These are phyloP conservation scores for Botrytis galanthina DNA, from an alignment of 2,329 filamentous ascomycete genomes.

Conservation along the genomic window DNA sequence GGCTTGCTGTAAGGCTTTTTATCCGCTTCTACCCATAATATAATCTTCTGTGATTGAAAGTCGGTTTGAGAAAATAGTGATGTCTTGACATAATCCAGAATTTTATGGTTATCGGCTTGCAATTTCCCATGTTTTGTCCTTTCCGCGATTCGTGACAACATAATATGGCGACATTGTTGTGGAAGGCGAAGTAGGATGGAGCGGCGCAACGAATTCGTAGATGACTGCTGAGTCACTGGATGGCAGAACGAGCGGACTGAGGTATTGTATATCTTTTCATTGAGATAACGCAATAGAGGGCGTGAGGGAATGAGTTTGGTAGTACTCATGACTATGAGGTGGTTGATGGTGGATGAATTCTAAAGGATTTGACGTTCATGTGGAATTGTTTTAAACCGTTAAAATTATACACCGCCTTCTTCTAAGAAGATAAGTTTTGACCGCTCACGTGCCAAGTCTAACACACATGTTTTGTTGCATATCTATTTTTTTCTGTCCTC, in stretches of 20 bases:
- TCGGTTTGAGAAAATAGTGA: background rate
- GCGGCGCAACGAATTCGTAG: background rate
- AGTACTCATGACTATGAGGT: background rate
- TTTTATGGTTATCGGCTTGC: background rate
- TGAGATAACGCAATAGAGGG: background rate
- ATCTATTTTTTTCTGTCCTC: background rate
- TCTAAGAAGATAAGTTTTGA: background rate
- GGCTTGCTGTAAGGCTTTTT: background rate
- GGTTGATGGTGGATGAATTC: background rate
- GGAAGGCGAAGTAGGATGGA: background rate
- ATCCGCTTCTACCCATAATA: background rate
- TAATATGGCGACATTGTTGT: slow-evolving; percentile 10
- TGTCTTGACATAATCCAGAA: background rate
- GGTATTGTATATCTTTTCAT: background rate
- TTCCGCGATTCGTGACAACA: background rate
- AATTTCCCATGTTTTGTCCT: background rate
- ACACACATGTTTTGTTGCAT: background rate
- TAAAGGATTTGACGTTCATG: background rate
- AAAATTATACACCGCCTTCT: background rate
- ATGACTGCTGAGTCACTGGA: background rate
- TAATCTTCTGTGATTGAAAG: background rate
- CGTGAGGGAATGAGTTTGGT: slow-evolving; percentile 3
- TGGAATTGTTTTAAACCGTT: background rate
- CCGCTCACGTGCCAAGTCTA: background rate
- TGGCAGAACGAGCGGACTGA: background rate